These are phyloP conservation scores for Zoysia matrella DNA, from an alignment of 202 grass and related monocot genomes.

Conservation along the genomic window DNA sequence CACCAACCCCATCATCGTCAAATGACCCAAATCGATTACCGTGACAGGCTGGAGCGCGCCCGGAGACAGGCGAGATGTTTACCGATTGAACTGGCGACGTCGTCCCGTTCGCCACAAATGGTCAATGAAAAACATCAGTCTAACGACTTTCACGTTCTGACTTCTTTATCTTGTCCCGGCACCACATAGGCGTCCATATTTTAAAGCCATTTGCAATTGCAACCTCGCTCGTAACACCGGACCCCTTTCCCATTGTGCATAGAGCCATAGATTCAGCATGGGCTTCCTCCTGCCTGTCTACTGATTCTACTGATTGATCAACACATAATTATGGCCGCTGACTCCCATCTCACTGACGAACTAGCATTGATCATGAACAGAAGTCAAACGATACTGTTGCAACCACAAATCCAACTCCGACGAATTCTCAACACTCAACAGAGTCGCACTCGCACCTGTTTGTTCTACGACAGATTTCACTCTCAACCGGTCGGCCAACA, in stretches of 20 bases:
- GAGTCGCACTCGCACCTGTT: no score
- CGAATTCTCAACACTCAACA: neutral
- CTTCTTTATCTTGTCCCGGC: neutral
- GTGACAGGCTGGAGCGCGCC: no score
- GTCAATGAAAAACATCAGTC: slow-evolving; percentile 9
- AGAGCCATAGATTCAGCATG: neutral
- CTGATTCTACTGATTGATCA: neutral
- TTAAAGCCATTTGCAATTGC: neutral
- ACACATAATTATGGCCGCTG: neutral
- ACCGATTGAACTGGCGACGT: no score
- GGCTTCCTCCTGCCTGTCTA: neutral
- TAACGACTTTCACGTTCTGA: neutral
- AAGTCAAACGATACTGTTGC: slow-evolving; percentile 28
- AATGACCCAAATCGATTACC: no score
- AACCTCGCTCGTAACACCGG: neutral
- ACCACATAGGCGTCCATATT: neutral
- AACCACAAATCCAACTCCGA: slow-evolving; percentile 23
- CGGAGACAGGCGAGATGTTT: no score
- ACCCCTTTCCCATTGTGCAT: neutral
- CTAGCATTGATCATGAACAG: neutral
- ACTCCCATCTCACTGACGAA: neutral
- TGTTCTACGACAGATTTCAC: neutral
- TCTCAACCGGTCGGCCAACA: slow-evolving; percentile 10
- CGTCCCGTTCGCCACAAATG: neutral
- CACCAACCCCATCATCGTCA: no score